Evolutionary conservation across 352 stramenopile genomes (phyloP).

Genomic region (Globisporangium takayamanum): DNA sequence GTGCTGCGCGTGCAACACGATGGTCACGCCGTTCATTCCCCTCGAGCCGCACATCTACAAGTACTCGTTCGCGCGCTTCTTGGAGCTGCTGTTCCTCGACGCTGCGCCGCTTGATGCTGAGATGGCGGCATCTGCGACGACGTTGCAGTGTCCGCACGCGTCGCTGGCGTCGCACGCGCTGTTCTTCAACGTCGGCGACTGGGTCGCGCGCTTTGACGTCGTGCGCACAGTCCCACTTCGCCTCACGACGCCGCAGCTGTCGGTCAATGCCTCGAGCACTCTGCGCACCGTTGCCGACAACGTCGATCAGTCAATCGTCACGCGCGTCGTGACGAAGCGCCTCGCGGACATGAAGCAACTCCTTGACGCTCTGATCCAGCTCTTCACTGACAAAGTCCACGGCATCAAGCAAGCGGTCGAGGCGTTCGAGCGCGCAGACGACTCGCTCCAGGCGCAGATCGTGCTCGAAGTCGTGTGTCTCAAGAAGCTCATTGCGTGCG

Average conservation of each 20-base stretch:
- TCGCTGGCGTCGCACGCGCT: constrained; percentile 61
- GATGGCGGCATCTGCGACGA: constrained; percentile 16
- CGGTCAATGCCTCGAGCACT: neutral
- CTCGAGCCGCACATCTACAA: constrained; percentile 93
- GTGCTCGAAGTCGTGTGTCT: constrained; percentile 65
- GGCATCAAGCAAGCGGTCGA: constrained; percentile 52
- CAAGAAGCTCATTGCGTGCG: constrained; percentile 35
- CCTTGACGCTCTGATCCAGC: constrained; percentile 34
- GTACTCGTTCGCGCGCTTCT: constrained; percentile 96
- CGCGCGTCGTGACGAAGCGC: constrained; percentile 23
- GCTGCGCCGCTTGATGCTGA: constrained; percentile 38
- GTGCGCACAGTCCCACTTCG: constrained; percentile 31
- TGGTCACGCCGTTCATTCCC: constrained; percentile 89
- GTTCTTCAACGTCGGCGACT: constrained; percentile 78
- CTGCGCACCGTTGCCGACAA: constrained; percentile 7
- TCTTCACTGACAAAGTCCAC: constrained; percentile 61
- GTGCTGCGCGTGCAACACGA: constrained; percentile 90
- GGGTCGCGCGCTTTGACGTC: constrained; percentile 68
- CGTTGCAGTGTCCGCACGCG: constrained; percentile 31
- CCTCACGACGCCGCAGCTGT: constrained; percentile 10
- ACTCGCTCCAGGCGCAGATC: constrained; percentile 43
- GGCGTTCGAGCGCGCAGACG: constrained; percentile 49
- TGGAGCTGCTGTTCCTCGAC: constrained; percentile 96
- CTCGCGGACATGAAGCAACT: constrained; percentile 27
- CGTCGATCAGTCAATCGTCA: constrained; percentile 12